Percentiles rank a stretch among this genome's conserved stretches.
phyloP scores from a whole-genome alignment of 2,329 filamentous ascomycete genomes.

The Ascochyta viciae-villosae region DNA sequence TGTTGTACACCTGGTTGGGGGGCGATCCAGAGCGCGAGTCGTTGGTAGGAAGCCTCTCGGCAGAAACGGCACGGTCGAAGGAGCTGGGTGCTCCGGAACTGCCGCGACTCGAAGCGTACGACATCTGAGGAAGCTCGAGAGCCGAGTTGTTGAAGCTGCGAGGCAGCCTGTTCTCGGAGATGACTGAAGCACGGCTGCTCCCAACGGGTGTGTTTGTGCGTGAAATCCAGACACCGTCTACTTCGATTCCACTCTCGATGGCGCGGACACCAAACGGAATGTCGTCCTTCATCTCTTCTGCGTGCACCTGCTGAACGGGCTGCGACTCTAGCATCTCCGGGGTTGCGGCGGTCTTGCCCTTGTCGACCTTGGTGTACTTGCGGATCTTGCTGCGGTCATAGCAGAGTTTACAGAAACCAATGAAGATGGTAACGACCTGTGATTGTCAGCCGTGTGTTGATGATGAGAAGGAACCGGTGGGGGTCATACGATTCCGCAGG shows the following conservation, averaged over 20 bases:
- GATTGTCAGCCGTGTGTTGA: conserved; percentile 33
- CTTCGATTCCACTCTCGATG: conserved; percentile 80
- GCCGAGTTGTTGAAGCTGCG: conserved; percentile 43
- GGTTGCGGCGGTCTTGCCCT: conserved; percentile 53
- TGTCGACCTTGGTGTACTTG: conserved; percentile 52
- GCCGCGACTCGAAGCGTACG: conserved; percentile 42
- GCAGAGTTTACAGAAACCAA: conserved; percentile 71
- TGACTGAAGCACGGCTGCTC: conserved; percentile 46
- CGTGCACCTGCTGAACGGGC: conserved; percentile 56
- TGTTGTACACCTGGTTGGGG: conserved; percentile 21
- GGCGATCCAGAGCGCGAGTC: conserved; percentile 42
- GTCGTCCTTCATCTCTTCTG: conserved; percentile 63
- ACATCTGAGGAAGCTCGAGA: conserved; percentile 41
- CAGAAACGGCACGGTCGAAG: conserved; percentile 49
- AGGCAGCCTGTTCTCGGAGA: conserved; percentile 37
- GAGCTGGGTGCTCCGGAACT: conserved; percentile 46
- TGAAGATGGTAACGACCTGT: conserved; percentile 68
- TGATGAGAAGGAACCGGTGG: neutral
- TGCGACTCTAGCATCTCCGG: conserved; percentile 72
- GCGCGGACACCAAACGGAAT: conserved; percentile 88
- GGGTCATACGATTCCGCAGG: conserved; percentile 66
- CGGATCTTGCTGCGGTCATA: conserved; percentile 52
- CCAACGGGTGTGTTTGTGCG: conserved; percentile 52
- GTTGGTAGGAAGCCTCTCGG: conserved; percentile 42
- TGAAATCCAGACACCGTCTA: conserved; percentile 76